Conservation (phyloP, 2,329 filamentous ascomycete species). For the Stachybotrys elegans region DNA sequence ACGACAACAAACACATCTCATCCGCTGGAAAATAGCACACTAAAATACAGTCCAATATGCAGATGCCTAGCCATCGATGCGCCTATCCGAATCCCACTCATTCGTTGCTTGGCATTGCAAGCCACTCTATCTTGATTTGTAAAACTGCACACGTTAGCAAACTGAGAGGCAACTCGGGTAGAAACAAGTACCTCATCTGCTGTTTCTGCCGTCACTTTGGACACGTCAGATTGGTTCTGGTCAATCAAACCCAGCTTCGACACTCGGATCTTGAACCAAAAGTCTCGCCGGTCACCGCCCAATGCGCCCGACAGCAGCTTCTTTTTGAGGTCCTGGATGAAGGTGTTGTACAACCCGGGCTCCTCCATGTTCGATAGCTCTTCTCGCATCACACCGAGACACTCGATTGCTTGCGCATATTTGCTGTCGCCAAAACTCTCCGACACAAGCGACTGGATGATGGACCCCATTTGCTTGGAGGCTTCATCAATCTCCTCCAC, state of each 20-base stretch:
- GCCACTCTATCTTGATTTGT: constrained; percentile 24
- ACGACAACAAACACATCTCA: too few relatives aligned
- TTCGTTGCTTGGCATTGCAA: too few relatives aligned
- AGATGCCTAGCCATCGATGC: too few relatives aligned
- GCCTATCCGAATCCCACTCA: too few relatives aligned
- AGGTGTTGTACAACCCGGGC: constrained; percentile 70
- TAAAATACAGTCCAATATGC: too few relatives aligned
- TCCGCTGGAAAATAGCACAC: too few relatives aligned
- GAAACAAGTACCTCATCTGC: constrained; percentile 51
- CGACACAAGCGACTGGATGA: constrained; percentile 64
- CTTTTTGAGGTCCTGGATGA: constrained; percentile 66
- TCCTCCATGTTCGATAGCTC: constrained; percentile 72
- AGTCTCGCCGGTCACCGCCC: constrained; percentile 70
- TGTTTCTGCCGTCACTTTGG: constrained; percentile 63
- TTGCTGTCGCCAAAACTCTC: constrained; percentile 70
- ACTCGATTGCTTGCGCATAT: constrained; percentile 72
- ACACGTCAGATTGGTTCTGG: constrained; percentile 54
- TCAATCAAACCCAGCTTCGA: constrained; percentile 71
- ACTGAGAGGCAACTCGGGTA: not conserved
- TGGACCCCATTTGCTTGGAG: constrained; percentile 66
- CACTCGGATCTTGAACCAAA: constrained; percentile 72
- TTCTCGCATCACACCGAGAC: constrained; percentile 71
- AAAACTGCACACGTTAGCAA: constrained; percentile 29
- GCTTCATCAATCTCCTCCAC: constrained; percentile 61
- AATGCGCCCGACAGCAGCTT: constrained; percentile 65